These are phyloP conservation scores for Picochlorum sp. DNA, from an alignment of 139 green algal genomes.

Conservation along the genomic window DNA sequence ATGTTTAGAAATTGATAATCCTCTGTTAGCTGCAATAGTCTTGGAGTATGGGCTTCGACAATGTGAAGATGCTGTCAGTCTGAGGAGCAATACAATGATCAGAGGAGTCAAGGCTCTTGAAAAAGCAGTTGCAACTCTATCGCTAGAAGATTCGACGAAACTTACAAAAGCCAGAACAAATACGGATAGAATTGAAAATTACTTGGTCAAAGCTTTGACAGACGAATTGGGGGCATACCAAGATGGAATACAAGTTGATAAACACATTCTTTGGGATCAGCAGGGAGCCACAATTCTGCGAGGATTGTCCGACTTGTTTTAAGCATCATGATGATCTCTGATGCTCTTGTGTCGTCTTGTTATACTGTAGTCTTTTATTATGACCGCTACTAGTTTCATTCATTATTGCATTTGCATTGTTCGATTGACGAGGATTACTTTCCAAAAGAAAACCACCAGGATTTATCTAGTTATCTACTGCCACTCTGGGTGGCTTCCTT, in stretches of 20 bases:
- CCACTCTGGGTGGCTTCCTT: background rate
- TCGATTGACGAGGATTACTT: too few species aligned
- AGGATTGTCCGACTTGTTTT: background rate
- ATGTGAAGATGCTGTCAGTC: constrained; percentile 9
- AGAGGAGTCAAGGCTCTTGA: background rate
- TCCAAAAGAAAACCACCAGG: too few species aligned
- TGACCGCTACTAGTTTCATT: too few species aligned
- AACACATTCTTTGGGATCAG: constrained; percentile 9
- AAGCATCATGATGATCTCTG: background rate
- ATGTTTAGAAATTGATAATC: constrained; percentile 15
- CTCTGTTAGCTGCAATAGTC: constrained; percentile 14
- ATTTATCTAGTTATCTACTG: background rate
- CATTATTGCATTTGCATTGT: too few species aligned
- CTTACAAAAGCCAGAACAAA: background rate
- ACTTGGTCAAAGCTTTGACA: constrained; percentile 6
- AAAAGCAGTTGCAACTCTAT: background rate
- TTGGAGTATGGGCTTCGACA: constrained; percentile 25
- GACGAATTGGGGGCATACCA: constrained; percentile 21
- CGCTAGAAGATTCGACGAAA: background rate
- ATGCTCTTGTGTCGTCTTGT: background rate
- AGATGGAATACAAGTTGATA: constrained; percentile 2
- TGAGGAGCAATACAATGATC: background rate
- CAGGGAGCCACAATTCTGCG: background rate
- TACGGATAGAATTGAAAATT: background rate
- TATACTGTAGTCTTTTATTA: background rate